Base-by-base conservation (phyloP, 257 asterid species). In the Vinca minor region DNA sequence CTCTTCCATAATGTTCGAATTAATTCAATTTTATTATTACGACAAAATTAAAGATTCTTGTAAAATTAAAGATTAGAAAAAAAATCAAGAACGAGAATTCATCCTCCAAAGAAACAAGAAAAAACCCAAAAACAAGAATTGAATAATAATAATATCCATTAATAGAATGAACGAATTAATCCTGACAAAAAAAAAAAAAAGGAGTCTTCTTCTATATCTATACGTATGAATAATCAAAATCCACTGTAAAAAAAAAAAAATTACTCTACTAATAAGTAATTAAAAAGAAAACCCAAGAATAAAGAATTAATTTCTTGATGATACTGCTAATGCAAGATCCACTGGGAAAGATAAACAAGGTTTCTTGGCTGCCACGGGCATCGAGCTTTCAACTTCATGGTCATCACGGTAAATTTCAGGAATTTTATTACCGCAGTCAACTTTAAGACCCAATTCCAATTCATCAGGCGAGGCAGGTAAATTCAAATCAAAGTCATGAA, bases 401-500 rank as follows among this genome's bases (percentile, higher is more conserved):
- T 81, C 82, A 8, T 81, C 88, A 44, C 75, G 55, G 4, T 21
- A 21, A 10, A n/a, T 2, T 72, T 72, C 78, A 78, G n/a, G n/a
- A n/a, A 46, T 69, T 71, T 7, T 7, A 7, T 38, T 23, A 2
- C 12, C 62, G 2, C 47, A 65, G 68, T 65, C 82, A 56, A 71
- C 49, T 47, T 52, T 58, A 57, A 74, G 35, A 5, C 32, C 61
- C 62, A 74, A 48, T 11, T 32, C 61, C 70, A n/a, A n/a, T n/a
- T n/a, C n/a, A n/a, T 83, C 91, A n/a, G 85, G 82, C 13, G 75
- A 59, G 6, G 89, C 66, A 38, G 81, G 85, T 72, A 73, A 20
- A 73, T 88, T 88, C 65, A 88, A 54, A 79, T 88, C 95, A 36
- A 85, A 48, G 29, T 55, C 66, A 66, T n/a, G n/a, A n/a, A 64